Conservation (phyloP, 2,329 filamentous ascomycete genomes). For the Ascochyta fabae region DNA sequence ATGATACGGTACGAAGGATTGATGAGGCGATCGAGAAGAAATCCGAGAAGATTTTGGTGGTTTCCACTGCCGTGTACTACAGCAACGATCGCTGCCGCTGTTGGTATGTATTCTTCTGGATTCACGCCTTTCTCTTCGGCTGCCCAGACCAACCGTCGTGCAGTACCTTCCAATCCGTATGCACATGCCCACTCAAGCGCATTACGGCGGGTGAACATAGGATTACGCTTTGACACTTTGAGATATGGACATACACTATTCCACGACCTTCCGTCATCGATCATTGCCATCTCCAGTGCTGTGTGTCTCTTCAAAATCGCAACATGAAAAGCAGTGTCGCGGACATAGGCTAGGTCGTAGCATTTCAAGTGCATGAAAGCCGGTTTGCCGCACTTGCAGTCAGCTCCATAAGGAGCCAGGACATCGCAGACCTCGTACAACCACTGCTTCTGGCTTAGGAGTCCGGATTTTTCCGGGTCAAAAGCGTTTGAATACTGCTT, state of each 20-base stretch:
- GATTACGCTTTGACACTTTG: neutral
- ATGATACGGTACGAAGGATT: neutral
- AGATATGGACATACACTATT: neutral
- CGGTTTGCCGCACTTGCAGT: constrained; percentile 2
- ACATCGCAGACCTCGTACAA: neutral
- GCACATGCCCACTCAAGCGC: constrained; percentile 9
- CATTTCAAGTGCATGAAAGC: constrained; percentile 5
- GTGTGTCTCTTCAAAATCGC: neutral
- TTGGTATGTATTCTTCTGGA: neutral
- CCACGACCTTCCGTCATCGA: neutral
- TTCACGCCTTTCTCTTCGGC: neutral
- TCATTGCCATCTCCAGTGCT: neutral
- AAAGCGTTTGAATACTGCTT: neutral
- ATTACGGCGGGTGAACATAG: neutral
- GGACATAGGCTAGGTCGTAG: neutral
- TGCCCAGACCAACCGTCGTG: neutral
- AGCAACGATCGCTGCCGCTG: neutral
- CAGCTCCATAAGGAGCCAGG: neutral
- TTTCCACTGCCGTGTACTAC: neutral
- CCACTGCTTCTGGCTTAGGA: neutral
- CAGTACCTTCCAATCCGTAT: neutral
- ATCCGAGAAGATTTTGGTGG: neutral
- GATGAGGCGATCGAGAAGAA: neutral
- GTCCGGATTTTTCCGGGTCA: neutral
- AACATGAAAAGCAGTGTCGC: constrained; percentile 1